phyloP scores from a whole-genome alignment of 2,329 filamentous ascomycete species.

The Acarospora socialis region DNA sequence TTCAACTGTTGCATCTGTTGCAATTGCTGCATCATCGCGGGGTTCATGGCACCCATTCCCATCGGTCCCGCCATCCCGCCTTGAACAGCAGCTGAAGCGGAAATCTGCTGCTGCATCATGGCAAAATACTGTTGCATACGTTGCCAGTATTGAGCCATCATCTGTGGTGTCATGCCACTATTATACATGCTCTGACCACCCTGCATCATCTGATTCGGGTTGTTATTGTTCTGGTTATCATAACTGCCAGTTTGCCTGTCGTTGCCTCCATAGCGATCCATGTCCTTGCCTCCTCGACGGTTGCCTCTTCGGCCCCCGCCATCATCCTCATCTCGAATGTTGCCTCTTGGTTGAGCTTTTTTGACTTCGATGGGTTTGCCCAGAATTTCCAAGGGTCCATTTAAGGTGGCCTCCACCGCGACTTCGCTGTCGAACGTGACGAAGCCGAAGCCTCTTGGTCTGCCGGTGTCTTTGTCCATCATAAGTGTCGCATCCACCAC shows the following conservation, averaged over 20 bases:
- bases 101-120: slow-evolving; percentile 89
- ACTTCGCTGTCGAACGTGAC: slow-evolving; percentile 95
- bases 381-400: slow-evolving; percentile 74
- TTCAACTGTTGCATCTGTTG: slow-evolving; percentile 56
- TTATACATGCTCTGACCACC: slow-evolving; percentile 19
- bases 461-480: slow-evolving; percentile 99
- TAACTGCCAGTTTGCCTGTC: slow-evolving; percentile 24
- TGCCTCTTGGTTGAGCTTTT: slow-evolving; percentile 89
- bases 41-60: slow-evolving; percentile 53
- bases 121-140: slow-evolving; percentile 96
- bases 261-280: slow-evolving; percentile 28
- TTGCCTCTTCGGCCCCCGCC: slow-evolving; percentile 35
- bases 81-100: slow-evolving; percentile 31
- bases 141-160: slow-evolving; percentile 98
- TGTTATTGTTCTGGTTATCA: slow-evolving; percentile 29
- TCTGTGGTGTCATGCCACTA: slow-evolving; percentile 78
- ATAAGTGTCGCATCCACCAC: slow-evolving; percentile 96
- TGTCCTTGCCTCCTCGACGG: slow-evolving; percentile 20
- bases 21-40: slow-evolving; percentile 62
- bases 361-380: slow-evolving; percentile 97
- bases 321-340: slow-evolving; percentile 81
- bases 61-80: slow-evolving; percentile 29
- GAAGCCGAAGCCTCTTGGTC: slow-evolving; percentile 90
- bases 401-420: slow-evolving; percentile 82
- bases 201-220: slow-evolving; percentile 22